Conservation (phyloP, 1,139 yeast species). For the Suhomyces yuchorum region DNA sequence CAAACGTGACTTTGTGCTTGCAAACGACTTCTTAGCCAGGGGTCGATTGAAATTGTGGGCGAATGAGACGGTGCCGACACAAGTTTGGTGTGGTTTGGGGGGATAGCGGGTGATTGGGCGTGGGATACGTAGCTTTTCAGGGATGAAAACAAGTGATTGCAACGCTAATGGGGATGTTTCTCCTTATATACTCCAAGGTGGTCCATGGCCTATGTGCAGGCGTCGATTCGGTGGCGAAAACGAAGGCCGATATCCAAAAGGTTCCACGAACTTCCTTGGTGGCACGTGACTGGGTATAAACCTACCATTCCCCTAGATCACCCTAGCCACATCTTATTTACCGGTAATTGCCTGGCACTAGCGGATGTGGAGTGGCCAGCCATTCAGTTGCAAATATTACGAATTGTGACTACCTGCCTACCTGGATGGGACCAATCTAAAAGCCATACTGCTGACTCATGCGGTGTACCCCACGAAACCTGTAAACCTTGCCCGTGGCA, state of each 20-base stretch:
- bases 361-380: no score
- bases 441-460: no score
- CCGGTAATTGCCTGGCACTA: no score
- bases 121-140: background rate
- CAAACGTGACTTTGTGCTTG: conserved; percentile 13
- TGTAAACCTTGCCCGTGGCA: background rate
- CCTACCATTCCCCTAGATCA: background rate
- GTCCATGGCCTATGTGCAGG: conserved; percentile 10
- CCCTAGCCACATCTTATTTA: no score
- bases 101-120: background rate
- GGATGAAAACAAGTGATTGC: background rate
- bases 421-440: no score
- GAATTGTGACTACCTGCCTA: no score
- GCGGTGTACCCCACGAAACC: background rate
- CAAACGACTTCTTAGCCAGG: conserved; percentile 10
- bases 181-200: conserved; percentile 7
- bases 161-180: background rate
- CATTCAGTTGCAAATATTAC: no score
- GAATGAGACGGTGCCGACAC: background rate
- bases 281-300: conserved; percentile 2
- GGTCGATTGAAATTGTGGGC: background rate
- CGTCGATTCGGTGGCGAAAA: conserved; percentile 12
- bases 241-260: conserved; percentile 1
- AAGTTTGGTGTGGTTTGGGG: background rate
- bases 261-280: conserved; percentile 9